A percentile compares a stretch with the other conserved stretches of the same genome.
These are phyloP conservation scores for Penicillium diatomitis DNA, from an alignment of 495 filamentous ascomycete species.

Conservation along the genomic window DNA sequence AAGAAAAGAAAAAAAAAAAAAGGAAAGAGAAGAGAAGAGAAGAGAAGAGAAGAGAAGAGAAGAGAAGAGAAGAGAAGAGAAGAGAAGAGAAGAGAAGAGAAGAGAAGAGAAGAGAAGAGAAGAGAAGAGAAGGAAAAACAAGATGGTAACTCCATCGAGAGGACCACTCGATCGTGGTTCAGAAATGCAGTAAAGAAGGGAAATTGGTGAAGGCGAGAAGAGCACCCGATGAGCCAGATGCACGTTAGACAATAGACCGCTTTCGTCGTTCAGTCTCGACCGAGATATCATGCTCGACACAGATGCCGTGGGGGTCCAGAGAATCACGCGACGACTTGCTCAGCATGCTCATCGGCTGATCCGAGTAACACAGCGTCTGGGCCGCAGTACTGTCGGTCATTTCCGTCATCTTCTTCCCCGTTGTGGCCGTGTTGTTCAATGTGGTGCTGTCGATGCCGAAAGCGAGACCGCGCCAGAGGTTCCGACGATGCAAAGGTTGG, in stretches of 20 bases:
- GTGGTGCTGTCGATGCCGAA: slow-evolving; percentile 11
- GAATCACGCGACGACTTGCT: slow-evolving; percentile 9
- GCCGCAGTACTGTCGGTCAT: slow-evolving; percentile 10
- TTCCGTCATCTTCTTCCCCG: neutral
- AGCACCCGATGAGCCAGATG: neutral
- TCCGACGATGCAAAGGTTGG: slow-evolving; percentile 9
- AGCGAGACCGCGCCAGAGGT: slow-evolving; percentile 20
- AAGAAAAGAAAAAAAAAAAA: no score
- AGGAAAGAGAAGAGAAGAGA: no score
- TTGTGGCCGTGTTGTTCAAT: slow-evolving; percentile 4
- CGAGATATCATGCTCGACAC: slow-evolving; percentile 28
- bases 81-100: no score
- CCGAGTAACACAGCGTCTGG: slow-evolving; percentile 24
- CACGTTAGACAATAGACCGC: slow-evolving; percentile 3
- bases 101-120: no score
- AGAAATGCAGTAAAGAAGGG: no score
- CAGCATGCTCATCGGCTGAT: slow-evolving; percentile 6
- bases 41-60: no score
- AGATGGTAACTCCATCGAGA: no score
- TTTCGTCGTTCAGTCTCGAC: slow-evolving; percentile 10
- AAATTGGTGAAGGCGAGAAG: no score
- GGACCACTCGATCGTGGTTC: no score
- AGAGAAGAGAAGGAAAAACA: no score
- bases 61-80: no score
- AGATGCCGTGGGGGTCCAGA: slow-evolving; percentile 18